Evolutionary conservation across 2,329 filamentous ascomycete genomes (phyloP).

Genomic region (Berkeleyomyces basicola): DNA sequence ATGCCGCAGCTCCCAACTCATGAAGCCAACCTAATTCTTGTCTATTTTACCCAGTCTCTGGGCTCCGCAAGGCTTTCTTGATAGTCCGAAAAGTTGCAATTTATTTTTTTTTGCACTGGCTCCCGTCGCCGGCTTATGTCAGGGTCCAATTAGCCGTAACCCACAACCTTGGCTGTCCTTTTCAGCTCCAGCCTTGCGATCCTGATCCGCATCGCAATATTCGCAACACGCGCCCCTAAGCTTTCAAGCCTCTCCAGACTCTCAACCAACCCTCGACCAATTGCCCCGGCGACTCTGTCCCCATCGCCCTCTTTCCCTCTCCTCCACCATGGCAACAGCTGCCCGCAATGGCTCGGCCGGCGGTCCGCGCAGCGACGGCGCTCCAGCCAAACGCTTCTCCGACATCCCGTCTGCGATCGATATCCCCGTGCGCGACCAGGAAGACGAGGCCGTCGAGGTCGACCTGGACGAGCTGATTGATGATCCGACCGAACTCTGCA

Average conservation of each 20-base stretch:
- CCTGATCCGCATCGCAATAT: not conserved
- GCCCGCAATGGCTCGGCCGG: constrained; percentile 27
- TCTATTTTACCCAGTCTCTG: not conserved
- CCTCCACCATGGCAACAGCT: constrained; percentile 9
- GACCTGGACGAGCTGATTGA: constrained; percentile 81
- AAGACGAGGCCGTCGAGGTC: constrained; percentile 72
- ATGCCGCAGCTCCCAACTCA: not conserved
- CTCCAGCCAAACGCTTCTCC: constrained; percentile 41
- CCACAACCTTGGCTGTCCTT: not conserved
- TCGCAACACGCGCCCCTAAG: not conserved
- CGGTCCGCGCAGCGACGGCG: constrained; percentile 21
- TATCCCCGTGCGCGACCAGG: constrained; percentile 47
- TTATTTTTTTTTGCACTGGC: not conserved
- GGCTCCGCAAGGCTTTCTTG: not conserved
- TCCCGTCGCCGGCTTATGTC: not conserved
- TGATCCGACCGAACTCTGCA: constrained; percentile 88
- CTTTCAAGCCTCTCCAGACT: not conserved
- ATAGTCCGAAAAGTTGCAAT: not conserved
- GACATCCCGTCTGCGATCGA: constrained; percentile 50
- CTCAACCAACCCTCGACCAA: not conserved
- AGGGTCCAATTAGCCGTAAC: not conserved
- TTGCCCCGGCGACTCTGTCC: not conserved
- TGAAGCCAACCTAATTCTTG: not conserved
- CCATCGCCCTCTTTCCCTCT: not conserved
- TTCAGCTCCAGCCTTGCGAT: constrained; percentile 3